A percentile compares a stretch with the other conserved stretches of the same genome.
phyloP scores from a whole-genome alignment of 1,284 basidiomycete genomes.

The Taiwanofungus camphoratus region DNA sequence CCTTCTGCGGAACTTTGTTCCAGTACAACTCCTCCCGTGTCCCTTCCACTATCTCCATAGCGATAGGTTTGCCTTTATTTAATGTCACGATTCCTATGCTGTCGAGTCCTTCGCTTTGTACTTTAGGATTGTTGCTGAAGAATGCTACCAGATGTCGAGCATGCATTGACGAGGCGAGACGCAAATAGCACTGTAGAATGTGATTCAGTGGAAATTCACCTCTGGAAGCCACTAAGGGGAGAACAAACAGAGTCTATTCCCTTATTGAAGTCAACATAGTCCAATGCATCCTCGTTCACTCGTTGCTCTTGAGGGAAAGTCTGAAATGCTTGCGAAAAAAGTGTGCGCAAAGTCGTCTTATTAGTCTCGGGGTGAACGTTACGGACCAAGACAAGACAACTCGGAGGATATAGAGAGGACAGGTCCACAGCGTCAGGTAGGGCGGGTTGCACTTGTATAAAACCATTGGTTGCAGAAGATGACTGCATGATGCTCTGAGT shows the following conservation, averaged over 20 bases:
- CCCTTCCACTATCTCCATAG: constrained; percentile 52
- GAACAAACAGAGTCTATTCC: constrained; percentile 62
- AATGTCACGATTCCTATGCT: constrained; percentile 9
- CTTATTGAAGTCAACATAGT: constrained; percentile 75
- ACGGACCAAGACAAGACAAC: constrained; percentile 64
- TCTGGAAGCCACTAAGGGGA: constrained; percentile 1
- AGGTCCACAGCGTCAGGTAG: constrained; percentile 11
- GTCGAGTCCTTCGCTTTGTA: constrained; percentile 43
- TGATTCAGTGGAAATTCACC: background rate
- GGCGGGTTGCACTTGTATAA: background rate
- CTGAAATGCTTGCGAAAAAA: constrained; percentile 44
- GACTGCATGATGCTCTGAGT: background rate
- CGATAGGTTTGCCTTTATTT: constrained; percentile 29
- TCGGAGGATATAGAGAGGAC: constrained; percentile 46
- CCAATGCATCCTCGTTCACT: constrained; percentile 37
- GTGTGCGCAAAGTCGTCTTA: constrained; percentile 63
- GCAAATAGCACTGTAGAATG: constrained; percentile 59
- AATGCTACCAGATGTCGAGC: constrained; percentile 39
- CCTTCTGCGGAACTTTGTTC: constrained; percentile 70
- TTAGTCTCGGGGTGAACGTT: constrained; percentile 69
- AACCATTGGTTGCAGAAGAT: background rate
- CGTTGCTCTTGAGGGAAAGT: background rate
- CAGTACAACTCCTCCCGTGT: constrained; percentile 68
- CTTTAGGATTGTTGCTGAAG: constrained; percentile 33
- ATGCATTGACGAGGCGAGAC: constrained; percentile 48